Conservation (phyloP, 2,329 filamentous ascomycete species). For the Fusarium domesticum region DNA sequence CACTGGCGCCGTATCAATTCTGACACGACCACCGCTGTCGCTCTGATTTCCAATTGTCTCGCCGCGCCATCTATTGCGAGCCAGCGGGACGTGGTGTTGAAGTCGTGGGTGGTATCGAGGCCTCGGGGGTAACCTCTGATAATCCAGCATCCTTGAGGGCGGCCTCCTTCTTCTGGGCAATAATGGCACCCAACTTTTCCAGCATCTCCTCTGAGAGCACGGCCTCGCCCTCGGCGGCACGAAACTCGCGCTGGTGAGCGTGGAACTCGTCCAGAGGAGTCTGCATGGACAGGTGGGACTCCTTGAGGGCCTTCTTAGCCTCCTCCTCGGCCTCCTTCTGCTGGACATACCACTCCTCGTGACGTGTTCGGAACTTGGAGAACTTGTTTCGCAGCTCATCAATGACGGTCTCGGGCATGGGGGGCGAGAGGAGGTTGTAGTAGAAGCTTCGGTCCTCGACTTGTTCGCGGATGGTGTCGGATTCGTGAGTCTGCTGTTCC, state of each 20-base stretch:
- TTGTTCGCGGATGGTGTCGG: slow-evolving; percentile 72
- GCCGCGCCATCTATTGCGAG: slow-evolving; percentile 16
- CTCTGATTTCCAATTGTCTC: slow-evolving; percentile 4
- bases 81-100: slow-evolving; percentile 15
- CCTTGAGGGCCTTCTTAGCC: slow-evolving; percentile 37
- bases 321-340: slow-evolving; percentile 59
- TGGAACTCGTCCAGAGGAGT: slow-evolving; percentile 61
- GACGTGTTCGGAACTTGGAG: slow-evolving; percentile 75
- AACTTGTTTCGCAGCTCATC: slow-evolving; percentile 84
- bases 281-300: slow-evolving; percentile 41
- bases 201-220: slow-evolving; percentile 57
- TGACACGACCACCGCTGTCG: slow-evolving; percentile 16
- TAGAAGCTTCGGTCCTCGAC: slow-evolving; percentile 74
- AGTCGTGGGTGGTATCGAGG: slow-evolving; percentile 18
- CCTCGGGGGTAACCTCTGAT: slow-evolving; percentile 29
- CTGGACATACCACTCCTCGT: slow-evolving; percentile 70
- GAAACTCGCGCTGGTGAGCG: slow-evolving; percentile 50
- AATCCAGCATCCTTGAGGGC: slow-evolving; percentile 39
- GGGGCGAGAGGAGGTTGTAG: slow-evolving; percentile 72
- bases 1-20: slow-evolving; percentile 21
- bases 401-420: slow-evolving; percentile 74
- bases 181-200: slow-evolving; percentile 59
- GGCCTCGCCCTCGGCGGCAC: slow-evolving; percentile 53
- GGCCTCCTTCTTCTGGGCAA: slow-evolving; percentile 51
- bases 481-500: slow-evolving; percentile 51